Conservation (phyloP, 805 yeast genomes). For the Hanseniaspora osmophila region DNA sequence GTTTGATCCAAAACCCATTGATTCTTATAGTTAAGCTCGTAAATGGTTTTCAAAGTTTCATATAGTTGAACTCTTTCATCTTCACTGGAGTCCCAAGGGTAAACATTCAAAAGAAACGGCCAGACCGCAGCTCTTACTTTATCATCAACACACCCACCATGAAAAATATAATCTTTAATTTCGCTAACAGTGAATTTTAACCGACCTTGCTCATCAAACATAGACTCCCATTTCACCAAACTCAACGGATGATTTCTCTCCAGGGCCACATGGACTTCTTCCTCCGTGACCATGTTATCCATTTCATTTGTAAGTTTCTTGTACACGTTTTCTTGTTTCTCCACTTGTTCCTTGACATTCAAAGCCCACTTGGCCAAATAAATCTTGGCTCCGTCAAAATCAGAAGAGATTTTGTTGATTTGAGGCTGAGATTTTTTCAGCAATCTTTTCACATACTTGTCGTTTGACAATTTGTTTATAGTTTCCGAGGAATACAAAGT, state of each 20-base stretch:
- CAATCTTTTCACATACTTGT: constrained; percentile 31
- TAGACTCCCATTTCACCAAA: constrained; percentile 66
- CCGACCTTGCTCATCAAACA: constrained; percentile 70
- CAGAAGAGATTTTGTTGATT: constrained; percentile 30
- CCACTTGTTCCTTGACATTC: constrained; percentile 85
- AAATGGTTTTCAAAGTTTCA: constrained; percentile 43
- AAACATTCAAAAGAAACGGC: constrained; percentile 72
- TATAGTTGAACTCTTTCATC: constrained; percentile 51
- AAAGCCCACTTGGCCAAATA: constrained; percentile 95
- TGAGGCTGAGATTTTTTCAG: constrained; percentile 60
- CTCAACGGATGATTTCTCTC: constrained; percentile 37
- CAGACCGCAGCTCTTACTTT: constrained; percentile 60
- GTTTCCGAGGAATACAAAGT: neutral
- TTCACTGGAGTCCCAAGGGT: constrained; percentile 72
- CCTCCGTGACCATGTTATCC: constrained; percentile 17
- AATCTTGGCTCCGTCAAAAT: constrained; percentile 83
- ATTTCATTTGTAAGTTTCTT: constrained; percentile 46
- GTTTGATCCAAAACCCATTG: constrained; percentile 48
- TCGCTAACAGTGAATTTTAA: constrained; percentile 61
- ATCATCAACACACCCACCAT: constrained; percentile 59
- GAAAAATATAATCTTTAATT: constrained; percentile 72
- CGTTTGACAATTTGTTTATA: constrained; percentile 6
- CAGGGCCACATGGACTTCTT: constrained; percentile 37
- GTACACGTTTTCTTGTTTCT: constrained; percentile 31
- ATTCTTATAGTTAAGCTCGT: constrained; percentile 44